A percentile compares a stretch with the other conserved stretches of the same genome.
These are phyloP conservation scores for Haplosporangium gracile DNA, from an alignment of 192 early-diverging fungal genomes.

Conservation along the genomic window DNA sequence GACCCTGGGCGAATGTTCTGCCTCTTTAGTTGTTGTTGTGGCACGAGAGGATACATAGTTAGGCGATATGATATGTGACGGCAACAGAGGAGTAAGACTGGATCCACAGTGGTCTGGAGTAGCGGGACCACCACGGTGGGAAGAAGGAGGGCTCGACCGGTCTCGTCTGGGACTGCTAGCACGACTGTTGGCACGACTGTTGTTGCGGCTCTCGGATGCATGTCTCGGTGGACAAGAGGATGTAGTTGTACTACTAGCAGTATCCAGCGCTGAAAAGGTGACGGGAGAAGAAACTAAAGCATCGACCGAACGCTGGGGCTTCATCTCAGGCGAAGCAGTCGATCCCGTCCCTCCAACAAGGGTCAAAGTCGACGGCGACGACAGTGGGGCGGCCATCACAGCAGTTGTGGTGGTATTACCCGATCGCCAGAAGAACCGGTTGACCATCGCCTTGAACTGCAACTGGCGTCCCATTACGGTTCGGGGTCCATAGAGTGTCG, in stretches of 20 bases:
- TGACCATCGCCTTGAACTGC: conserved; percentile 30
- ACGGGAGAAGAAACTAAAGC: background rate
- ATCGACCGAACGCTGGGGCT: background rate
- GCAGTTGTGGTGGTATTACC: background rate
- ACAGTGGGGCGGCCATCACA: background rate
- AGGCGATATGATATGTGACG: background rate
- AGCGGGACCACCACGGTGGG: background rate
- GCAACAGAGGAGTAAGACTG: background rate
- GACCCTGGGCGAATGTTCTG: background rate
- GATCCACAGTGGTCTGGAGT: background rate
- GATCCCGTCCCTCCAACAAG: background rate
- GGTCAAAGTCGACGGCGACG: background rate
- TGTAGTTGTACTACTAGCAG: background rate
- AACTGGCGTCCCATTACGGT: background rate
- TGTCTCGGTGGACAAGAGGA: background rate
- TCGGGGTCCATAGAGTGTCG: conserved; percentile 46
- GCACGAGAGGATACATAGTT: background rate
- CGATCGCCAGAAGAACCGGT: conserved; percentile 20
- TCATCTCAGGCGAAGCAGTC: background rate
- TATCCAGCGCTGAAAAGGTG: background rate
- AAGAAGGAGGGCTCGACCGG: background rate
- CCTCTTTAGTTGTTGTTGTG: background rate
- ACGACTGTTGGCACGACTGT: conserved; percentile 9
- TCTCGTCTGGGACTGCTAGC: background rate
- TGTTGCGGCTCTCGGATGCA: background rate